Evolutionary conservation across 768 basidiomycete species (phyloP), one percentile per base, ranked within the genome.

Genomic region (Heimioporus sp.): DNA sequence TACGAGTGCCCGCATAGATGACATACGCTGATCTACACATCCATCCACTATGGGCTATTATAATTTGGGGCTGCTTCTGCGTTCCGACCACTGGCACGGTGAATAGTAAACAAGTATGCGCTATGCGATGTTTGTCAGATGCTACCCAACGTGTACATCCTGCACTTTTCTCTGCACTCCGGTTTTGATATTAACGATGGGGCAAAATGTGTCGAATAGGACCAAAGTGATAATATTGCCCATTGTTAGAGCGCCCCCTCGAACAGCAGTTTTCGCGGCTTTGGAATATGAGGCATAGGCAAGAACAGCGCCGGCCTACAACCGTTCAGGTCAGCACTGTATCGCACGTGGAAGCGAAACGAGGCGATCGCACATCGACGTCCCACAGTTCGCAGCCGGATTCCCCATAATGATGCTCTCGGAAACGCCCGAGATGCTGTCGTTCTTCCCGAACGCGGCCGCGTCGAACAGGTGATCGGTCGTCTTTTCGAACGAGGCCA

Each of bases 321-420:
- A 49, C 34, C 30, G 20, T 35, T 17, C 0, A n/a, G n/a, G 45
- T 63, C 36, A 61, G 54, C 21, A 43, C 35, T 36, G 1, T n/a
- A n/a, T 19, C 11, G 52, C 31, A 36, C 13, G 3, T 46, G 15
- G 19, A 52, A 35, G 15, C 41, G 20, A n/a, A n/a, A 39, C 42
- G 43, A 46, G 17, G 5, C 46, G 13, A 21, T 71, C 82, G 55
- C 65, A 95, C 93, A 98, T 87, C 0, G 93, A 95, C 10, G 95
- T 98, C 24, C 95, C 95, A 63, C 93, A 95, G 63, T 85, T 89
- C 6, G 92, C 88, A 1, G 95, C 94, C 35, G 95, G 86, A 63
- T 96, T 97, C 31, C 95, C 95, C 93, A 99, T 95, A 70, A 99
- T 98, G 67, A 99, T 99, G 67, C 96, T 98, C 70, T 99, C 97